phyloP scores from a whole-genome alignment of 208 protist species.

The Phytomonas francai region DNA sequence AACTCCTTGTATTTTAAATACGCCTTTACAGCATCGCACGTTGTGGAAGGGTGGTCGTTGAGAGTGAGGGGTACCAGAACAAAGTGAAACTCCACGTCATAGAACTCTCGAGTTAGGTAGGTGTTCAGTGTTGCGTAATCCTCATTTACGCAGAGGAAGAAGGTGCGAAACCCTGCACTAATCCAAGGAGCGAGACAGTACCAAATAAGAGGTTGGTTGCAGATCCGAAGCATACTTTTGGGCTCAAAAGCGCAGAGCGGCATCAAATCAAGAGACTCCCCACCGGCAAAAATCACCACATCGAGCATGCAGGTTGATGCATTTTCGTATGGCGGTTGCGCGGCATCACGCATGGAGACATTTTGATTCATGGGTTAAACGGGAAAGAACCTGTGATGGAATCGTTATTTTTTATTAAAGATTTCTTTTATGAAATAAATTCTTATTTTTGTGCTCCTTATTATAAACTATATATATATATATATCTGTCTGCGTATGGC shows the following conservation, averaged over 20 bases:
- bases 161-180: conserved; percentile 48
- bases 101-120: conserved; percentile 57
- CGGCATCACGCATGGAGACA: not conserved
- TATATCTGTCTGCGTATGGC: not conserved
- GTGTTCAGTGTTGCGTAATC: conserved; percentile 46
- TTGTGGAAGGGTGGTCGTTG: conserved; percentile 47
- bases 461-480: not conserved
- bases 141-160: conserved; percentile 78
- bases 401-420: not conserved
- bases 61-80: conserved; percentile 47
- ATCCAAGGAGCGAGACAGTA: conserved; percentile 73
- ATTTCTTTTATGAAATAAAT: not conserved
- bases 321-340: conserved; percentile 8
- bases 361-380: not conserved
- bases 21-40: conserved; percentile 63
- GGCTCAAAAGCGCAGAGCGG: conserved; percentile 52
- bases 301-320: conserved; percentile 45
- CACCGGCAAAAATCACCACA: conserved; percentile 76
- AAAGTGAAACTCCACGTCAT: conserved; percentile 54
- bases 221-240: conserved; percentile 61
- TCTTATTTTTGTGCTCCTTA: not conserved
- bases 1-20: conserved; percentile 68
- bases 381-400: conserved; percentile 3
- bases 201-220: conserved; percentile 83
- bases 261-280: conserved; percentile 33